phyloP scores from a whole-genome alignment of 768 basidiomycete genomes.

The Trametes cingulata region DNA sequence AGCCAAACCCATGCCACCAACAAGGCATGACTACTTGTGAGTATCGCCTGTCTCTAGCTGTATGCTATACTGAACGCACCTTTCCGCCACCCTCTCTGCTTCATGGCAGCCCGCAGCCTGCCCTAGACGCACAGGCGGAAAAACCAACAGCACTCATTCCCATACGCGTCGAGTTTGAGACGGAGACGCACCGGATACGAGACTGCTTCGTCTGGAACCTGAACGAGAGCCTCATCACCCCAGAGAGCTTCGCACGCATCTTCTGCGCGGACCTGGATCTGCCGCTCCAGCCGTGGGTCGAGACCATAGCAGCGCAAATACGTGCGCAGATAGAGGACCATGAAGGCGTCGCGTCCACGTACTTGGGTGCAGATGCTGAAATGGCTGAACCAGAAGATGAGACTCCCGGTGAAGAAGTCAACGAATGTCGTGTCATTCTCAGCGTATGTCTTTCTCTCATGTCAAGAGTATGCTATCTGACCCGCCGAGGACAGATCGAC shows the following conservation, averaged over 20 bases:
- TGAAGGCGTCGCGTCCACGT: conserved; percentile 77
- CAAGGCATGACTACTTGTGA: conserved; percentile 75
- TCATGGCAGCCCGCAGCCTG: conserved; percentile 56
- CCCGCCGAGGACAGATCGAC: conserved; percentile 67
- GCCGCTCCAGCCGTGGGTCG: conserved; percentile 61
- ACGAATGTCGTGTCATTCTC: conserved; percentile 81
- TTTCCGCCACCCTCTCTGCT: background rate
- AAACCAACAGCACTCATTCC: conserved; percentile 69
- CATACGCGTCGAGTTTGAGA: conserved; percentile 94
- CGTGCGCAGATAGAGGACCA: conserved; percentile 90
- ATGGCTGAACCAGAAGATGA: conserved; percentile 49
- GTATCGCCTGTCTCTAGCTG: conserved; percentile 33
- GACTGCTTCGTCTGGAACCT: conserved; percentile 98
- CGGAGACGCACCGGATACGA: conserved; percentile 85
- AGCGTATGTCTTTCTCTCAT: conserved; percentile 51
- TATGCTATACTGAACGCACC: background rate
- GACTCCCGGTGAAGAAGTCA: conserved; percentile 53
- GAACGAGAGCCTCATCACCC: conserved; percentile 82
- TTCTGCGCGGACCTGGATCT: conserved; percentile 92
- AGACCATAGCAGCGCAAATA: conserved; percentile 84
- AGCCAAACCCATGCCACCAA: conserved; percentile 53
- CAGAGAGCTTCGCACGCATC: conserved; percentile 79
- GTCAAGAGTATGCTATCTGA: background rate
- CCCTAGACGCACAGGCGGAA: conserved; percentile 62
- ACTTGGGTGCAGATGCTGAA: conserved; percentile 62